Evolutionary conservation across 2,329 filamentous ascomycete genomes (phyloP), one percentile per base, ranked within the genome.

Genomic region (Ophiostoma sp.): DNA sequence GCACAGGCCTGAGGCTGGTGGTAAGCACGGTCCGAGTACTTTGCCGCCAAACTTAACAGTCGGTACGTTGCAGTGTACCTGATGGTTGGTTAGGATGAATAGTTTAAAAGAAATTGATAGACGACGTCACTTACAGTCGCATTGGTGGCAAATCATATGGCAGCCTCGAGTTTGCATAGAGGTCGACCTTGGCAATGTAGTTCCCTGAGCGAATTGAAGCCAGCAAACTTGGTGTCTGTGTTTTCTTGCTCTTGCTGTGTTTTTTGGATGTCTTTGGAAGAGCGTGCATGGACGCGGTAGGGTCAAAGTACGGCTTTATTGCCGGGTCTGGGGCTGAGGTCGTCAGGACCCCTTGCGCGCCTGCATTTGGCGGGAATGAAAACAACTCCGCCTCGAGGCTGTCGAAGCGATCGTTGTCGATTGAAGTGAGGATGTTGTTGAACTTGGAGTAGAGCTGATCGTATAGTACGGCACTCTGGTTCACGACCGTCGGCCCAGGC

Each of bases 11-110:
- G 80, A 0, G 91, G 88, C 48, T 85, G 84, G 60, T 86, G 83
- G 77, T 96, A 96, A 2, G 91, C 92, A 48, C 86, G 84, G 72
- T 90, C 86, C 0, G 92, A 91, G 77, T 93, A 94, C 72, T 89
- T 87, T 0, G 92, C 91, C 2, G 93, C 93, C 11, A 94, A 83
- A 75, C 89, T 93, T 62, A 96, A 81, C 5, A 96, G 83, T 1
- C 89, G 91, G 79, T 90, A 96, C 0, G 90, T 93, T 0, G 90
- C 83, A 60, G 92, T 86, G 76, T 92, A 65, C 62, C 88, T 90
- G 3, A 33, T 17, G 15, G 35, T 41, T 4, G 4, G 27, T 48
- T 68, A 36, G 68, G 17, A 15, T 20, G 11, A 67, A n/a, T 11
- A 66, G 27, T 23, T n/a, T 17, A 20, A 57, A 20, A 48, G 2